Percentiles rank a stretch among this genome's conserved stretches.
Evolutionary conservation across 1,284 basidiomycete species (phyloP).

Genomic region (Pyrrhoderma lamaoense): DNA sequence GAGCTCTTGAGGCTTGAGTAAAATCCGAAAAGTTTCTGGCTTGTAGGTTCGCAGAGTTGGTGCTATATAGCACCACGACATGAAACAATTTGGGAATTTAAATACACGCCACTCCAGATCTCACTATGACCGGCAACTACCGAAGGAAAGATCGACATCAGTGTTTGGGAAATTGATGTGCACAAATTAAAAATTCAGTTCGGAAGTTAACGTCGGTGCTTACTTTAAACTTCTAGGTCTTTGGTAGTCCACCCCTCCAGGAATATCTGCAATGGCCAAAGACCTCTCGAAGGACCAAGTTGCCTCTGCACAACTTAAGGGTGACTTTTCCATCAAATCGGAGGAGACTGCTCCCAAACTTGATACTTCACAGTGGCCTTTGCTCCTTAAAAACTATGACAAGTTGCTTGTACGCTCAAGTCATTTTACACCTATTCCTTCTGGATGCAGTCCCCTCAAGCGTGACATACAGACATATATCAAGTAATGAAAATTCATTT

Average conservation of each 20-base stretch:
- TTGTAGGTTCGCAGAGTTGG: background rate
- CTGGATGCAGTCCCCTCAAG: constrained; percentile 87
- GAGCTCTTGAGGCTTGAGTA: too few relatives aligned
- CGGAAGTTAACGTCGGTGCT: too few relatives aligned
- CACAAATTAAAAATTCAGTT: too few relatives aligned
- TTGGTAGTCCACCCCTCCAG: too few relatives aligned
- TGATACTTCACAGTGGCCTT: constrained; percentile 96
- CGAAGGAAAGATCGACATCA: too few relatives aligned
- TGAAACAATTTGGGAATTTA: too few relatives aligned
- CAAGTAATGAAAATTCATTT: constrained; percentile 46
- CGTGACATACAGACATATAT: constrained; percentile 88
- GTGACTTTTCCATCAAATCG: constrained; percentile 81
- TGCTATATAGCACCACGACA: constrained; percentile 1
- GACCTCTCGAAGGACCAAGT: constrained; percentile 57
- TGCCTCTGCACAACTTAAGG: constrained; percentile 61
- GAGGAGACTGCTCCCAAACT: constrained; percentile 69
- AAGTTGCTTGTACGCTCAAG: constrained; percentile 90
- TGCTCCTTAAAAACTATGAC: constrained; percentile 98
- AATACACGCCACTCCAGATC: too few relatives aligned
- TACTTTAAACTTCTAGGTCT: too few relatives aligned
- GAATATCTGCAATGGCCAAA: constrained; percentile 18
- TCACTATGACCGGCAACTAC: too few relatives aligned
- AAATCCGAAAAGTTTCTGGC: too few relatives aligned
- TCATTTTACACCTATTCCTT: constrained; percentile 97
- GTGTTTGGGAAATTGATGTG: too few relatives aligned